phyloP scores from a whole-genome alignment of 2,329 filamentous ascomycete genomes.

The Alternaria gansuensis region DNA sequence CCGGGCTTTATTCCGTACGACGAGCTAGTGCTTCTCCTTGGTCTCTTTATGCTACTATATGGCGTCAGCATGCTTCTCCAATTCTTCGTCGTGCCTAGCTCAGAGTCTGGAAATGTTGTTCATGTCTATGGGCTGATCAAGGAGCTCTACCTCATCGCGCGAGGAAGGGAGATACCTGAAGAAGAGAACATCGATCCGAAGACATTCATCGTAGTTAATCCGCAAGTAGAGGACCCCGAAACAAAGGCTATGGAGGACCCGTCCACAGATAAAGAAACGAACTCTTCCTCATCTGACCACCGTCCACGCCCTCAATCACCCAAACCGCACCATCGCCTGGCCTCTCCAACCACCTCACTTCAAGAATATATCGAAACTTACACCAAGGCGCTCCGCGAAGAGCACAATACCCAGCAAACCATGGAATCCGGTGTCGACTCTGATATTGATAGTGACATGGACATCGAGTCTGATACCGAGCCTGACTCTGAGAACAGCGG shows the following conservation, averaged over 20 bases:
- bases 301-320: not conserved
- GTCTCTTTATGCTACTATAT: not conserved
- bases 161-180: not conserved
- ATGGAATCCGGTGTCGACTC: not conserved
- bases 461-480: slow-evolving; percentile 15
- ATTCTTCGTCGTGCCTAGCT: not conserved
- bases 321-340: not conserved
- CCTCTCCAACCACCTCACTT: not conserved
- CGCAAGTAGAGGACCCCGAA: not conserved
- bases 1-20: not conserved
- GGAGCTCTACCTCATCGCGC: slow-evolving; percentile 9
- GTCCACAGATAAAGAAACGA: not conserved
- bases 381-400: not conserved
- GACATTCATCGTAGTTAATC: no score
- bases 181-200: not conserved
- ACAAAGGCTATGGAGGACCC: not conserved
- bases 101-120: not conserved
- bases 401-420: not conserved
- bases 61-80: slow-evolving; percentile 8
- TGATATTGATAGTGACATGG: slow-evolving; percentile 3
- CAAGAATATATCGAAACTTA: not conserved
- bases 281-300: not conserved
- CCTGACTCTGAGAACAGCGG: not conserved
- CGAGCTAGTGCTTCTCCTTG: not conserved
- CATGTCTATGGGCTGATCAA: not conserved